These are phyloP conservation scores for Carpinus fangiana DNA, from an alignment of 306 rosid genomes.

Conservation along the genomic window DNA sequence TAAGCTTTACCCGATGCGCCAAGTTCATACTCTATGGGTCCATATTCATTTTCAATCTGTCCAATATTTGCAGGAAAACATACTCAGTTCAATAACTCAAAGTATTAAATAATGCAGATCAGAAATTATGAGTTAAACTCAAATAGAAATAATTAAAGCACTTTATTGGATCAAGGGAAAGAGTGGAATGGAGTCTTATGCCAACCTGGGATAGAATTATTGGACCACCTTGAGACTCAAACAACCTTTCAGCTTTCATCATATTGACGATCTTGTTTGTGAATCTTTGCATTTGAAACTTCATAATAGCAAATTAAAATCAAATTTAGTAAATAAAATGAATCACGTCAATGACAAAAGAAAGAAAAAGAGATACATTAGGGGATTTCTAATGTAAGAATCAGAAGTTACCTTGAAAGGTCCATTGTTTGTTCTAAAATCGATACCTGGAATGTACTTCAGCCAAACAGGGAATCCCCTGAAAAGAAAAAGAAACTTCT, in stretches of 20 bases:
- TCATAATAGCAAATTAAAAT: slow-evolving; percentile 30
- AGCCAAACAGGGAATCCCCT: slow-evolving; percentile 99
- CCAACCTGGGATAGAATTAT: slow-evolving; percentile 92
- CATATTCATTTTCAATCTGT: slow-evolving; percentile 97
- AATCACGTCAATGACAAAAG: background rate
- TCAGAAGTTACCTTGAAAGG: slow-evolving; percentile 76
- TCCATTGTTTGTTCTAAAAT: slow-evolving; percentile 84
- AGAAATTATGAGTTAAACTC: background rate
- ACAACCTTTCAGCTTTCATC: slow-evolving; percentile 96
- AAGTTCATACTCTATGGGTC: slow-evolving; percentile 84
- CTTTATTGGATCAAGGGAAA: slow-evolving; percentile 16
- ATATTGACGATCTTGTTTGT: slow-evolving; percentile 80
- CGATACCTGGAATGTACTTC: slow-evolving; percentile 92
- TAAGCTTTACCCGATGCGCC: slow-evolving; percentile 86
- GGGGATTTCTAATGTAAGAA: slow-evolving; percentile 14
- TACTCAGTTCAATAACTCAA: slow-evolving; percentile 16
- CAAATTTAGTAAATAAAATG: slow-evolving; percentile 19
- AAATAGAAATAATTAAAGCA: background rate
- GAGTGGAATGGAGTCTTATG: slow-evolving; percentile 3
- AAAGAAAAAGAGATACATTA: slow-evolving; percentile 3
- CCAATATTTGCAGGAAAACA: slow-evolving; percentile 31
- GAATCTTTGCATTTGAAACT: slow-evolving; percentile 86
- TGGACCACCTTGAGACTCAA: slow-evolving; percentile 88
- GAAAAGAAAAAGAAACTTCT: slow-evolving; percentile 23
- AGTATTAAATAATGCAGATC: slow-evolving; percentile 13